phyloP scores from a whole-genome alignment of 495 filamentous ascomycete genomes.

The Penicillium arizonense region DNA sequence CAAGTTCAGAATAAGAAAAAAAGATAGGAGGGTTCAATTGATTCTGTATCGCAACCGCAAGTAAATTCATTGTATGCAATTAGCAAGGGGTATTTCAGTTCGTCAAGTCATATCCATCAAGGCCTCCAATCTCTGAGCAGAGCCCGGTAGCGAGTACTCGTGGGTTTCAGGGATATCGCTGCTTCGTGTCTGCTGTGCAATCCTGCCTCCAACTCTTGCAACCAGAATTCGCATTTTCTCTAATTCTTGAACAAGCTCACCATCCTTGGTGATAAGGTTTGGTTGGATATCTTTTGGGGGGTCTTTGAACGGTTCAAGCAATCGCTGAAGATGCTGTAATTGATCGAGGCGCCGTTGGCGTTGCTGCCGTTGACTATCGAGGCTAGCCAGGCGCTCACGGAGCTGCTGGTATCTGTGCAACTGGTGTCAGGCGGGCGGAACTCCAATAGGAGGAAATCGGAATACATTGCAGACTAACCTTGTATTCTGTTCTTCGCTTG shows the following conservation, averaged over 20 bases:
- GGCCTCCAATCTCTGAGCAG: slow-evolving; percentile 34
- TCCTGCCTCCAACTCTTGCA: slow-evolving; percentile 64
- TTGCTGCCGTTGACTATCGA: slow-evolving; percentile 53
- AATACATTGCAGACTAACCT: slow-evolving; percentile 24
- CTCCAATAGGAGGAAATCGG: slow-evolving; percentile 16
- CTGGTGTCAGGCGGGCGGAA: slow-evolving; percentile 28
- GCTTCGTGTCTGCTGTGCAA: slow-evolving; percentile 38
- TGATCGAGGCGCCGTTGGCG: slow-evolving; percentile 55
- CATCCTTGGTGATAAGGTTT: slow-evolving; percentile 72
- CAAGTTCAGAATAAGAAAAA: not conserved
- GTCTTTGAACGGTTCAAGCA: slow-evolving; percentile 60
- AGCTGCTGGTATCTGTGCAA: slow-evolving; percentile 56
- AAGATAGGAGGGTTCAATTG: too few relatives aligned
- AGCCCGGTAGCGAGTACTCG: slow-evolving; percentile 27
- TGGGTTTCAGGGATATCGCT: slow-evolving; percentile 11
- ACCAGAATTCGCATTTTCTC: slow-evolving; percentile 75
- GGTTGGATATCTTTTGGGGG: slow-evolving; percentile 64
- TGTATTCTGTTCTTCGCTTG: slow-evolving; percentile 32
- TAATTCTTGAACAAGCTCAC: slow-evolving; percentile 70
- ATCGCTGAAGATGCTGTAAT: slow-evolving; percentile 51
- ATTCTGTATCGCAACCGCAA: not conserved
- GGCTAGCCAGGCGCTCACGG: slow-evolving; percentile 45
- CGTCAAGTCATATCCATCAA: slow-evolving; percentile 37
- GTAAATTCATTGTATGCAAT: not conserved
- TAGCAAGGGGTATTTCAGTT: slow-evolving; percentile 10